Percentiles rank a stretch among this genome's conserved stretches.
Evolutionary conservation across 495 filamentous ascomycete genomes (phyloP).

Genomic region (Penicillium psychrofluorescens): DNA sequence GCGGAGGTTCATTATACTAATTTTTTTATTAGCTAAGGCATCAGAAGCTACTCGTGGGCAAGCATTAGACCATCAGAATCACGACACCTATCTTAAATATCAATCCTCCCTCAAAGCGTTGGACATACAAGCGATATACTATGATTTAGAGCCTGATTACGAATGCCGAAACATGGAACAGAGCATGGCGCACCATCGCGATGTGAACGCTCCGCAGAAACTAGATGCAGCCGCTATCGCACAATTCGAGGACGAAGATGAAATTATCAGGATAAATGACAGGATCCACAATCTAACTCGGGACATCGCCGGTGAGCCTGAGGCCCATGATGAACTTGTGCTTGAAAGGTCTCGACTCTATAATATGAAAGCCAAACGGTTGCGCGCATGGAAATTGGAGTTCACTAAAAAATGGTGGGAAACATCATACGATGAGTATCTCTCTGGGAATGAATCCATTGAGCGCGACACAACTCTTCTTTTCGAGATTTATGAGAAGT

Average conservation of each 20-base stretch:
- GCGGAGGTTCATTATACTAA: not conserved
- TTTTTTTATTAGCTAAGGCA: constrained; percentile 11
- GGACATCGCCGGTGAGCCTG: constrained; percentile 4
- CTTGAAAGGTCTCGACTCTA: constrained; percentile 9
- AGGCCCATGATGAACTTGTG: constrained; percentile 2
- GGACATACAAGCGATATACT: constrained; percentile 12
- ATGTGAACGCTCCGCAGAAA: constrained; percentile 9
- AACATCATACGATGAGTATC: constrained; percentile 11
- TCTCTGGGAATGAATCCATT: constrained; percentile 11
- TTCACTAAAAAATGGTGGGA: constrained; percentile 15
- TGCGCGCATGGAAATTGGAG: constrained; percentile 2
- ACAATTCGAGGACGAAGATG: constrained; percentile 5
- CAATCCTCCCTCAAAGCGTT: constrained; percentile 10
- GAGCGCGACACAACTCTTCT: constrained; percentile 11
- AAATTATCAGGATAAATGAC: constrained; percentile 9
- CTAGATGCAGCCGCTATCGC: constrained; percentile 7
- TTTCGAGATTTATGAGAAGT: constrained; percentile 13
- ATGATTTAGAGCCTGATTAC: constrained; percentile 15
- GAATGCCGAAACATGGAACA: constrained; percentile 16
- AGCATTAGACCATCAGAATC: constrained; percentile 14
- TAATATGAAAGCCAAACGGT: constrained; percentile 10
- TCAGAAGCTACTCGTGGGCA: constrained; percentile 14
- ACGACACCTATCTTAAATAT: constrained; percentile 18
- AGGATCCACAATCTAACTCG: constrained; percentile 8
- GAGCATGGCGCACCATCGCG: constrained; percentile 18